Evolutionary conservation across 2,329 filamentous ascomycete genomes (phyloP).

Genomic region (Xylaria sp.): DNA sequence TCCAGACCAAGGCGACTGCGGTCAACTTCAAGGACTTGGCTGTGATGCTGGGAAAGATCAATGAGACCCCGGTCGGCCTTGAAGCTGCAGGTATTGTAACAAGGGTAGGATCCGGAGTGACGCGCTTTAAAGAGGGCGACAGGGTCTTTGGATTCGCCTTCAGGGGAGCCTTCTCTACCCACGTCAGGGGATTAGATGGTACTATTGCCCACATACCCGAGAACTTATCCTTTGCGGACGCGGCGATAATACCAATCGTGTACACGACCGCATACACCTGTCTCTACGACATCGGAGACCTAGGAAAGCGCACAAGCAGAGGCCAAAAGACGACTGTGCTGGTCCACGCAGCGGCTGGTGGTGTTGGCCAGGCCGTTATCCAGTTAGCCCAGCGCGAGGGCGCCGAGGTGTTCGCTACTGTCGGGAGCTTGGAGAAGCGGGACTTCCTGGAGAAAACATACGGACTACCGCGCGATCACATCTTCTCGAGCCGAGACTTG

Average conservation of each 20-base stretch:
- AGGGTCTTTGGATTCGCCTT: constrained; percentile 20
- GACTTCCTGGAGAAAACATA: constrained; percentile 46
- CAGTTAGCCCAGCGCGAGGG: constrained; percentile 34
- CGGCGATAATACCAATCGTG: constrained; percentile 19
- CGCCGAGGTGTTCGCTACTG: constrained; percentile 48
- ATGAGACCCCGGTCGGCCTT: constrained; percentile 26
- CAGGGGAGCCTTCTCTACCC: constrained; percentile 18
- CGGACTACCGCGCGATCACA: constrained; percentile 46
- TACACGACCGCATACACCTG: constrained; percentile 43
- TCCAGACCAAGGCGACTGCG: constrained; percentile 34
- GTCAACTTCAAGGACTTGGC: constrained; percentile 35
- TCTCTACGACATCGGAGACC: constrained; percentile 41
- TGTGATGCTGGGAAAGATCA: constrained; percentile 30
- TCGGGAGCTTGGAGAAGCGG: constrained; percentile 47
- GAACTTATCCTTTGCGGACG: constrained; percentile 26
- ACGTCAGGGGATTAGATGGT: constrained; percentile 27
- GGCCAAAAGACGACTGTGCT: constrained; percentile 29
- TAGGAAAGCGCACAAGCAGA: constrained; percentile 36
- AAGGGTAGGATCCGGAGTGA: constrained; percentile 37
- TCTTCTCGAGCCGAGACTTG: constrained; percentile 48
- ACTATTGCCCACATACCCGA: constrained; percentile 29
- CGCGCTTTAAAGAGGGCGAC: constrained; percentile 34
- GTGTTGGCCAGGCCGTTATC: constrained; percentile 36
- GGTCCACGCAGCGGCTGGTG: constrained; percentile 39
- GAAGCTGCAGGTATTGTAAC: constrained; percentile 49